Conservation (phyloP, 352 stramenopile species). For the Globisporangium parvum region DNA sequence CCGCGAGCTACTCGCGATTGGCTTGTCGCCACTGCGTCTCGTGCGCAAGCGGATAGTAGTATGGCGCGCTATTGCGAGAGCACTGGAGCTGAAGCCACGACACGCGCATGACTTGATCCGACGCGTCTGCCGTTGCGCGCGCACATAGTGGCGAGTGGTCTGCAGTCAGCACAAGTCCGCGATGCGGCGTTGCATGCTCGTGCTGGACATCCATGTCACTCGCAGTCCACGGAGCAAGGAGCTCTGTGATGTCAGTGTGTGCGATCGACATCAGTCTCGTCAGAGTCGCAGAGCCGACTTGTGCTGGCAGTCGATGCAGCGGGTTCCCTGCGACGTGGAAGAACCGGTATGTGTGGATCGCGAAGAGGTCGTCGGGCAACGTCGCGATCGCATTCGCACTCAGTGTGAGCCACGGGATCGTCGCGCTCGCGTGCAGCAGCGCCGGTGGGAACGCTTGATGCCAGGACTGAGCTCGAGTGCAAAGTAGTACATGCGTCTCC, state of each 20-base stretch:
- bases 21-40: background rate
- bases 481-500: constrained; percentile 2
- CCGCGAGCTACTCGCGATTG: constrained; percentile 1
- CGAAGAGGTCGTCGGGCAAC: background rate
- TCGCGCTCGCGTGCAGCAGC: background rate
- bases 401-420: background rate
- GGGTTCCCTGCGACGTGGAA: constrained; percentile 10
- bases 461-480: constrained; percentile 9
- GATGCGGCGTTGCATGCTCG: background rate
- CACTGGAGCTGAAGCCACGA: background rate
- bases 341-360: background rate
- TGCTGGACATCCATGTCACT: background rate
- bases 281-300: background rate
- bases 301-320: constrained; percentile 3
- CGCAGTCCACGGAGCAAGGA: background rate
- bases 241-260: background rate
- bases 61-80: background rate
- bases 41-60: background rate
- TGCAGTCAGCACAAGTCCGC: background rate
- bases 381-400: background rate
- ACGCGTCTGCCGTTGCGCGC: background rate
- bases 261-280: background rate
- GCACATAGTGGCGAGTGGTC: background rate
- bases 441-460: constrained; percentile 7
- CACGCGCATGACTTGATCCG: background rate